Evolutionary conservation across 805 yeast genomes (phyloP).

Genomic region (Kregervanrija pseudodelftensis): DNA sequence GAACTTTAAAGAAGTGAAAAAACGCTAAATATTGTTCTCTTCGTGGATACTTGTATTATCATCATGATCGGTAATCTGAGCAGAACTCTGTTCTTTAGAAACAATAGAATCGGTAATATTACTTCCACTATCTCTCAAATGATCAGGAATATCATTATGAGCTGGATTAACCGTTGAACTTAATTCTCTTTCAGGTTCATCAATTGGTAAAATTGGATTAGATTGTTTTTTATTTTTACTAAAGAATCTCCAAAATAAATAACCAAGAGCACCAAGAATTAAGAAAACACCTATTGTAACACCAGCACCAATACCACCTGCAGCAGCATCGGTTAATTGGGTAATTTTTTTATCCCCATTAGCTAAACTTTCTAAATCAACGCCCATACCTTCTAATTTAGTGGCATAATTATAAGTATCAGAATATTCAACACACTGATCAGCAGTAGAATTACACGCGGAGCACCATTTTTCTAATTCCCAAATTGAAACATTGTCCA

Average conservation of each 20-base stretch:
- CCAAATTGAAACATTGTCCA: conserved; percentile 22
- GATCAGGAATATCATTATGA: no score
- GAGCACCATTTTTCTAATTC: conserved; percentile 33
- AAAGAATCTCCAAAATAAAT: conserved; percentile 10
- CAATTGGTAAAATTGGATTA: no score
- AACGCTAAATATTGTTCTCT: no score
- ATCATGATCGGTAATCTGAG: no score
- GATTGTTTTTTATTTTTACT: neutral
- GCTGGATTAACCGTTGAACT: no score
- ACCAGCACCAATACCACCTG: conserved; percentile 50
- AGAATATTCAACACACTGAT: conserved; percentile 30
- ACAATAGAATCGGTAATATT: no score
- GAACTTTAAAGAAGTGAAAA: no score
- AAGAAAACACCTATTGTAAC: conserved; percentile 39
- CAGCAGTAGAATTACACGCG: conserved; percentile 27
- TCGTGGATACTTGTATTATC: no score
- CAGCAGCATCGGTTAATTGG: conserved; percentile 32
- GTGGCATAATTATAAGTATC: conserved; percentile 26
- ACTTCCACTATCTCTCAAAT: no score
- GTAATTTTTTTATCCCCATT: conserved; percentile 15
- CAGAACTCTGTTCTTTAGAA: no score
- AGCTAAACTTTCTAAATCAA: conserved; percentile 21
- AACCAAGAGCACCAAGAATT: conserved; percentile 26
- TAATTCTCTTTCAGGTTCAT: no score
- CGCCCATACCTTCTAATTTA: conserved; percentile 24